Base-by-base conservation (phyloP, 306 rosid genomes). In the Cucurbita ficifolia region DNA sequence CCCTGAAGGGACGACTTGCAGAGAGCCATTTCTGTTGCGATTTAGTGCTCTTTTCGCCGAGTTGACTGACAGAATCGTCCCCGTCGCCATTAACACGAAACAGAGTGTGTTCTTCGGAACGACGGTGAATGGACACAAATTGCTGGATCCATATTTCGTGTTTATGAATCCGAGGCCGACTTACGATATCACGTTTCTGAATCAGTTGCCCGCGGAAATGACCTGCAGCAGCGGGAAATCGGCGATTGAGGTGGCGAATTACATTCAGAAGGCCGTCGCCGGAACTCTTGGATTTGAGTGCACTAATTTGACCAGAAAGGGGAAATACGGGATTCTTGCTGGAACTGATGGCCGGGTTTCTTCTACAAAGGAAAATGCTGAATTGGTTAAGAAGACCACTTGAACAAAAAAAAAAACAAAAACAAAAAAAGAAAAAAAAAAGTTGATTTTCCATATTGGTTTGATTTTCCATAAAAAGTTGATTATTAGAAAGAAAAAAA, bases 31-130 rank as follows among this genome's bases (percentile, higher is more conserved):
- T 43, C 82, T 94, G 2, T 10, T 91, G 64, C 73, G 99, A 79
- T 94, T 94, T 72, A 94, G 97, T 70, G 97, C 99, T 86, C 88
- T 94, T 6, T 94, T 94, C 18, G 97, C 97, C 12, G 97, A 94
- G 65, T 77, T 94, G 1, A 89, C 96, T 0, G 95, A 89, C 45
- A 80, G 97, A 45, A 94, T 94, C 35, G 97, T 94, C 38, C 99
- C 99, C 1, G 95, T 94, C 19, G 97, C 99, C 0, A 89, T 94
- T 3, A 89, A 94, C 82, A 87, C 95, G 0, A 94, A 91, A 46
- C 99, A 94, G 43, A 91, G 83, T 75, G 89, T 94, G 76, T 94
- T 89, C 22, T 77, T 87, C 33, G 99, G 99, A 18, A 94, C 97
- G 1, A 81, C 97, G 0, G 97, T 77, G 0, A 76, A 97, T 0